These are phyloP conservation scores for Phyllosticta citrichinensis DNA, from an alignment of 2,329 filamentous ascomycete species.

Conservation along the genomic window DNA sequence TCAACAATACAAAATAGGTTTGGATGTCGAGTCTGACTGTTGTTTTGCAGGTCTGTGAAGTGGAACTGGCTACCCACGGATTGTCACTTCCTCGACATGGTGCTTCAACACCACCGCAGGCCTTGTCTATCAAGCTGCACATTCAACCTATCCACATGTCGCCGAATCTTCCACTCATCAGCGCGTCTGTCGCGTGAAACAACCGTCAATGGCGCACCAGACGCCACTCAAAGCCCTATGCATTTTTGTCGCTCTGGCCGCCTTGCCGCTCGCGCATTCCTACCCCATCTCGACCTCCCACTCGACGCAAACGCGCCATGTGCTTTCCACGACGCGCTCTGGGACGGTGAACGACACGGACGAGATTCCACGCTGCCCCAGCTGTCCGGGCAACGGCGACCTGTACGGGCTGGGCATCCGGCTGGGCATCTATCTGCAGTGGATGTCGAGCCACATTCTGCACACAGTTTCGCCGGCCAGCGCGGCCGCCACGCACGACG, in stretches of 20 bases:
- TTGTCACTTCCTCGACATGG: background rate
- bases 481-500: constrained; percentile 11
- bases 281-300: background rate
- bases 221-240: background rate
- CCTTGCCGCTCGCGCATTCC: background rate
- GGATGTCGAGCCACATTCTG: constrained; percentile 18
- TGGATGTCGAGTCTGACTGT: too few relatives aligned
- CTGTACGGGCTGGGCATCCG: constrained; percentile 26
- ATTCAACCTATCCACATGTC: background rate
- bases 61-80: too few relatives aligned
- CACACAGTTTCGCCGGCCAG: constrained; percentile 17
- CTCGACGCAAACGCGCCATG: background rate
- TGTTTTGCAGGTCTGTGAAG: too few relatives aligned
- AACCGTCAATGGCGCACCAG: background rate
- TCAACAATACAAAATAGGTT: background rate
- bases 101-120: background rate
- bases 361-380: background rate
- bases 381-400: constrained; percentile 19
- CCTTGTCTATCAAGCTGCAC: background rate
- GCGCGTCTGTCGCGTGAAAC: background rate
- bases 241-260: background rate
- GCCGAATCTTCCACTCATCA: background rate
- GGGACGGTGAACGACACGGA: background rate
- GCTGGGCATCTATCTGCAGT: constrained; percentile 23
- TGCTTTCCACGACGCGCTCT: too few relatives aligned